Evolutionary conservation across 768 basidiomycete species (phyloP), one percentile per base, ranked within the genome.

Genomic region (Termitomyces sp.): DNA sequence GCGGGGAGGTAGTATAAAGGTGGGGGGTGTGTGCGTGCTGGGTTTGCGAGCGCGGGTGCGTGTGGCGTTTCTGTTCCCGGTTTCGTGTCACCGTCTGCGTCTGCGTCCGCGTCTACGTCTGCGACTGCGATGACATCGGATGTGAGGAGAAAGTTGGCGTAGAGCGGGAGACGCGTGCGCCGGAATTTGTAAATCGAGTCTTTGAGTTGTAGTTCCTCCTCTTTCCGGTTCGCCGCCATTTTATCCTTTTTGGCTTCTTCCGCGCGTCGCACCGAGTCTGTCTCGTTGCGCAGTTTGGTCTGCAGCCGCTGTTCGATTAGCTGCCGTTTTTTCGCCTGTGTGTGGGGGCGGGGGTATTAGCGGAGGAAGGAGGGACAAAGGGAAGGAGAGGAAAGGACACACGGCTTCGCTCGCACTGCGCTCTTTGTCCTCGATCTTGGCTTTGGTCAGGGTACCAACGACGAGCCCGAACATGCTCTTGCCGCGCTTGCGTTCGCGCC

Each of bases 241-340:
- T 90, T 90, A 74, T 91, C 89, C 72, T 89, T 89, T 75, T 91
- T 91, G 60, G 86, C 87, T 74, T 93, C 90, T 78, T 91, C 91
- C 65, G 87, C 86, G 72, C 87, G 81, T 71, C 90, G 84, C 75
- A 93, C 89, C 78, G 86, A 80, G 73, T 90, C 90, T 79, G 87
- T 90, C 72, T 93, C 91, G 80, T 86, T 88, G 70, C 83, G 81
- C 63, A 93, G 81, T 76, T 91, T 93, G 76, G 79, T 80, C 78
- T 92, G 90, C 76, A 93, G 80, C 76, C 89, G 86, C 71, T 90
- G 86, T 70, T 93, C 91, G 69, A 89, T 88, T 69, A 88, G 68
- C 64, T 90, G 89, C 63, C 91, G 79, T 74, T 92, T 92, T 78
- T 89, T 91, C 1, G 90, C 91, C 90, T 92, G n/a, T n/a, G n/a